Evolutionary conservation across 2,329 filamentous ascomycete species (phyloP).

Genomic region (Claviceps quebecensis): DNA sequence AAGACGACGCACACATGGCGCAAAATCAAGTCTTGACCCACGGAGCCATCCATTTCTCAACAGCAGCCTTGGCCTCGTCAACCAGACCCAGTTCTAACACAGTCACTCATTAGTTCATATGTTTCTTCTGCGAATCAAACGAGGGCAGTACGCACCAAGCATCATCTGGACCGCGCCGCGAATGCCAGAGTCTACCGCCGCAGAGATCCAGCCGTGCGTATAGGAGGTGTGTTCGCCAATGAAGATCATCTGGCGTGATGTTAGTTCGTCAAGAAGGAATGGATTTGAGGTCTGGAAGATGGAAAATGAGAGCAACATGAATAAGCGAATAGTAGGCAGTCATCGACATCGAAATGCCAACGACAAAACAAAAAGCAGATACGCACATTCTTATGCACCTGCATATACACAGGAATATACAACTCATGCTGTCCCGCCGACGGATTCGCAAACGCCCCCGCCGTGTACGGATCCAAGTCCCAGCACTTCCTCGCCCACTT

Average conservation of each 20-base stretch:
- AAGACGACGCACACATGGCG: too few relatives aligned
- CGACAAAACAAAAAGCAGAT: not conserved
- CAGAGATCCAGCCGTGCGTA: constrained; percentile 58
- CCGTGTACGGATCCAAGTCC: constrained; percentile 45
- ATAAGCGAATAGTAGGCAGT: not conserved
- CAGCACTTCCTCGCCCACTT: constrained; percentile 52
- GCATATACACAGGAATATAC: constrained; percentile 59
- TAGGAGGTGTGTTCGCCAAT: constrained; percentile 56
- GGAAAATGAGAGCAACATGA: not conserved
- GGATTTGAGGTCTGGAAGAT: not conserved
- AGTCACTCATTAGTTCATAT: not conserved
- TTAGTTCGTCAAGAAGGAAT: too few relatives aligned
- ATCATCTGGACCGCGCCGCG: constrained; percentile 50
- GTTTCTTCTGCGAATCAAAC: not conserved
- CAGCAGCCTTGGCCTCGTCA: constrained; percentile 52
- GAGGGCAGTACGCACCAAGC: constrained; percentile 21
- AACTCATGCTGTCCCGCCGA: constrained; percentile 51
- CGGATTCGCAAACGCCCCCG: constrained; percentile 48
- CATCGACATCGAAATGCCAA: too few relatives aligned
- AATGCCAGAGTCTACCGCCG: constrained; percentile 53
- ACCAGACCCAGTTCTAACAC: constrained; percentile 44
- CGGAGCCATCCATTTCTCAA: constrained; percentile 53
- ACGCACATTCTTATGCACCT: constrained; percentile 44
- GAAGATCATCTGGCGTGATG: constrained; percentile 40
- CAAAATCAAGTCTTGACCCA: constrained; percentile 33